phyloP scores from a whole-genome alignment of 441 rosid species.

The Raphanus hybrid region DNA sequence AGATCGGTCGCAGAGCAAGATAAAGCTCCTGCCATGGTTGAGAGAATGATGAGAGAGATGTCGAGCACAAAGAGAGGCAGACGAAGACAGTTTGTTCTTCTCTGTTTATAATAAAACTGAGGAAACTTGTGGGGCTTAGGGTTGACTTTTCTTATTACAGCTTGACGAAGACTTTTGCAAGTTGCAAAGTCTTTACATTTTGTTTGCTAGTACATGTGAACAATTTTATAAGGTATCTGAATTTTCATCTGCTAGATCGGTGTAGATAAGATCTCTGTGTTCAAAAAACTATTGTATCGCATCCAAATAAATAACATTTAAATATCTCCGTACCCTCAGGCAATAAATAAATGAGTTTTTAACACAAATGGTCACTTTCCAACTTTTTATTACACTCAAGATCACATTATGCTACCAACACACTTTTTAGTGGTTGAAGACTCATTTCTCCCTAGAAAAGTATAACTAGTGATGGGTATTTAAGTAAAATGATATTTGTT shows the following conservation, averaged over 20 bases:
- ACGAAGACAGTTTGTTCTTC: background rate
- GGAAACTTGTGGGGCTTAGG: background rate
- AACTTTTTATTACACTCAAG: no score
- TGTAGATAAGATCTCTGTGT: constrained; percentile 11
- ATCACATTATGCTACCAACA: no score
- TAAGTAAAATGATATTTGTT: no score
- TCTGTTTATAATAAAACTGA: constrained; percentile 29
- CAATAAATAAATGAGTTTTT: no score
- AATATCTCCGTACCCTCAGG: no score
- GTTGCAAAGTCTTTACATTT: constrained; percentile 16
- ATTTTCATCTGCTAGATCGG: constrained; percentile 10
- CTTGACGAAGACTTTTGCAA: constrained; percentile 12
- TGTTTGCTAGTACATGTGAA: constrained; percentile 32
- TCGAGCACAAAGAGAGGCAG: background rate
- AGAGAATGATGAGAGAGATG: constrained; percentile 17
- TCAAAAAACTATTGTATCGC: no score
- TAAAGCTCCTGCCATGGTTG: constrained; percentile 29
- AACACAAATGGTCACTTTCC: no score
- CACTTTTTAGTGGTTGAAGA: no score
- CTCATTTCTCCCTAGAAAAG: no score
- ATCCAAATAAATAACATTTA: no score
- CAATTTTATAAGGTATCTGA: background rate
- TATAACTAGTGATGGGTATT: no score
- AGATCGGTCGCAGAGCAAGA: constrained; percentile 57
- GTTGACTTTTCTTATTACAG: constrained; percentile 36